A percentile compares a stretch with the other conserved stretches of the same genome.
These are phyloP conservation scores for Geosmithia flava DNA, from an alignment of 2,329 filamentous ascomycete genomes.

Conservation along the genomic window DNA sequence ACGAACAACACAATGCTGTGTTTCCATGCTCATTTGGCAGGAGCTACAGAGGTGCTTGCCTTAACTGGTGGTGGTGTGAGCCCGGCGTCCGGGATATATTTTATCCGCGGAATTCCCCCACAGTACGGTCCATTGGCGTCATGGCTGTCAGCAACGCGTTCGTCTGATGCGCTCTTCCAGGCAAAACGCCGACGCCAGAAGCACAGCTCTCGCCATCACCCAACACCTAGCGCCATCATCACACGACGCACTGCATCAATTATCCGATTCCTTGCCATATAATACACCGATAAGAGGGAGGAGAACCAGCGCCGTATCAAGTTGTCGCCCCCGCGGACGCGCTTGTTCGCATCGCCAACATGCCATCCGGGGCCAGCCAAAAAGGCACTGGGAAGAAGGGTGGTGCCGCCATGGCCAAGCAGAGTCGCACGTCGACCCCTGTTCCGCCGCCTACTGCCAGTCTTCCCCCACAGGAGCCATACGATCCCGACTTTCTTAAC, in stretches of 20 bases:
- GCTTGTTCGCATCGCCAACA: slow-evolving; percentile 12
- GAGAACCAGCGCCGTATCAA: background rate
- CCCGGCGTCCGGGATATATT: background rate
- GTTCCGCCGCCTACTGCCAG: slow-evolving; percentile 28
- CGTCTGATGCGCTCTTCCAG: background rate
- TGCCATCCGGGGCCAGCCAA: slow-evolving; percentile 47
- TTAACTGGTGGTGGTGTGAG: too few species aligned
- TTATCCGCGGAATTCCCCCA: background rate
- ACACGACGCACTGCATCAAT: background rate
- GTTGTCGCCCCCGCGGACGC: background rate
- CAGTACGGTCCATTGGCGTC: background rate
- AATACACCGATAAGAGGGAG: background rate
- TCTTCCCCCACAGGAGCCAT: slow-evolving; percentile 40
- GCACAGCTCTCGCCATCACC: background rate
- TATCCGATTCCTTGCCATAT: slow-evolving; percentile 3
- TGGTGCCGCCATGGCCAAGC: slow-evolving; percentile 45
- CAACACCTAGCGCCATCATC: background rate
- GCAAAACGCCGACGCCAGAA: background rate
- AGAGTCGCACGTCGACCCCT: slow-evolving; percentile 71
- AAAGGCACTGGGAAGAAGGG: slow-evolving; percentile 56
- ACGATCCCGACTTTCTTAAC: slow-evolving; percentile 54
- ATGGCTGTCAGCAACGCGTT: background rate
- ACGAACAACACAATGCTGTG: background rate
- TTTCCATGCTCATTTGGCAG: background rate
- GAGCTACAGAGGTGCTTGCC: background rate